Base-by-base conservation (phyloP, 495 filamentous ascomycete genomes). In the Neurospora tetraspora region DNA sequence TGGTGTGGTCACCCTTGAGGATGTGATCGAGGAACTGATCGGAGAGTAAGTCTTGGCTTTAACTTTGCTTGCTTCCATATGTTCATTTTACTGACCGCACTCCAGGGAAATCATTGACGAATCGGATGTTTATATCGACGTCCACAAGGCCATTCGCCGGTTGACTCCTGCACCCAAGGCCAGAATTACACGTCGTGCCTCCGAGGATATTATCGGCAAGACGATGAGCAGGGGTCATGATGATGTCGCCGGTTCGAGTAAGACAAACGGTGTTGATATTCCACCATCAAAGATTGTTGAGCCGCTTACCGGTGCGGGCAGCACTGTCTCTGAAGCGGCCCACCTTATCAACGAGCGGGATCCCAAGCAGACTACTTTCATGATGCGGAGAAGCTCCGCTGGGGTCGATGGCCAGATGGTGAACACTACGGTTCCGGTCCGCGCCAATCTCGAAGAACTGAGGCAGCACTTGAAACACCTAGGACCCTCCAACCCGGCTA, bases 21-120 rank as follows among this genome's bases (percentile, higher is more conserved):
- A 99, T 83, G 96, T 98, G 12, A 98, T 98, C 73, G 96, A 99
- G 80, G 96, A 99, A 79, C 84, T 99, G 42, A 98, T 99, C 80
- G 96, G 96, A 80, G 96, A 99, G 92, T 95, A 86, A 78, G 93
- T 89, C 23, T 42, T 34, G 34, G n/a, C 47, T 59, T 31, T 10
- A 65, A 36, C 43, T n/a, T 53, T 39, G 18, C 10, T 37, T 6
- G 69, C 68, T 70, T 20, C 34, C 20, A 4, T 39, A 11, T 39
- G 70, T 73, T 78, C 77, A 77, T 16, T 36, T 61, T 79, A 68
- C 75, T 71, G 39, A 74, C 71, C 16, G 20, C 11, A 43, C 59
- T 10, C 18, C 37, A 90, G 90, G 83, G 91, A 93, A 80, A 93
- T 93, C 68, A 88, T 89, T 69, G 87, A 89, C 78, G 94, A 98